Evolutionary conservation across 2,329 filamentous ascomycete genomes (phyloP), one percentile per base, ranked within the genome.

Genomic region (Phaeosphaeriaceae sp.): DNA sequence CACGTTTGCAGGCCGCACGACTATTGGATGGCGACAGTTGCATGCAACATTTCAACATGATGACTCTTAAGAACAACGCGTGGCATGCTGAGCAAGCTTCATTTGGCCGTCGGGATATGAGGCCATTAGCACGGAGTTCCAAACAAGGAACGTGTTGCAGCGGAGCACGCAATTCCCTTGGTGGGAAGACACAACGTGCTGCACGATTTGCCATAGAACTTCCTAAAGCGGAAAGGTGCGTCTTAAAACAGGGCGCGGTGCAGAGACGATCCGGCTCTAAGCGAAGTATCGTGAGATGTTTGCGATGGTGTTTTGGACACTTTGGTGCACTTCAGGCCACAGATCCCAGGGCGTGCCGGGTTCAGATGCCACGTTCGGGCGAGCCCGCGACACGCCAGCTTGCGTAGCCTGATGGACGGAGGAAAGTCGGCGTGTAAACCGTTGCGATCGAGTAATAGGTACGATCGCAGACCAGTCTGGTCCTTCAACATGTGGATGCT

Each of bases 401-500:
- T 61, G 60, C 52, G 54, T 46, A 50, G 42, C 5, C 7, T n/a
- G 36, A 24, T 19, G 22, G n/a, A 20, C 36, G 61, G 57, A 52
- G 36, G 31, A 47, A 53, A 55, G 41, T 57, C 54, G 56, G 62
- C 41, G 33, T 48, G 25, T 44, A n/a, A 17, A 27, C 31, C 27
- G 56, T 54, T 63, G 53, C 24, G 42, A 68, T 71, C 61, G 61
- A 68, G 67, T 69, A 69, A 63, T 61, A 53, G 36, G 17, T 54
- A 58, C 31, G 53, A 50, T 52, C 52, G 60, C 55, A 58, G 61
- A 59, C 62, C 56, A 67, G 62, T 71, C 72, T 72, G 65, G 72
- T 68, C 65, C 57, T 62, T 62, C 64, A 68, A 63, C 66, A 63
- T 62, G 70, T 73, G 72, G 70, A 51, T 62, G 60, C 57, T 58